Base-by-base conservation (phyloP, 2,329 filamentous ascomycete species). In the Xylaria sp. region DNA sequence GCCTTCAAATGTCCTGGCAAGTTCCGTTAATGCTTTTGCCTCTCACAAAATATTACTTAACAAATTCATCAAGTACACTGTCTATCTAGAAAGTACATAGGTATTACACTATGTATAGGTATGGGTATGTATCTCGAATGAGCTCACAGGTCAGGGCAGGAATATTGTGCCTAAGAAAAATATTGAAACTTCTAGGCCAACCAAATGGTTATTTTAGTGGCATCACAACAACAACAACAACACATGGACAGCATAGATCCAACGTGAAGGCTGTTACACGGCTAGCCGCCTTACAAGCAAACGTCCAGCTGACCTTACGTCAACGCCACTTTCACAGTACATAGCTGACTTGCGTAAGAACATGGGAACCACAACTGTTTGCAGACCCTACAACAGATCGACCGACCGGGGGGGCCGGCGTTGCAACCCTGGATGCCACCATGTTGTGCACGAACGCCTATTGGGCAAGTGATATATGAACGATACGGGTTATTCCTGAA, bases 381-480 rank as follows among this genome's bases (percentile, higher is more conserved):
- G 31, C 33, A 29, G 31, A 25, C 25, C 22, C 38, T 29, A 50
- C 2, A n/a, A 44, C 27, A n/a, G 49, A 7, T 17, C 36, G 36
- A 33, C 33, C 22, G 15, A 42, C 33, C 17, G 31, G 33, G 31
- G 56, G 10, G 3, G 27, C 9, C 5, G 22, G n/a, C 27, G 33
- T 25, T 57, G 42, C 39, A 56, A 44, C 15, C 49, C 49, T 31
- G 56, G n/a, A 57, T 67, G 22, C 39, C 25, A 67, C 49, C 61
- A 53, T 36, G 51, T 42, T 51, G 31, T 44, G 20, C 53, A 55
- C 36, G 53, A 20, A 15, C 42, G 20, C 50, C 20, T 11, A 65
- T 67, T 67, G 65, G 65, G 44, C 36, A 42, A 56, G 44, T 13
- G 50, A 36, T n/a, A 45, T 20, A 38, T 33, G n/a, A 38, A 57